Conservation (phyloP, 192 early-diverging fungal species). For the Coemansia sp. region DNA sequence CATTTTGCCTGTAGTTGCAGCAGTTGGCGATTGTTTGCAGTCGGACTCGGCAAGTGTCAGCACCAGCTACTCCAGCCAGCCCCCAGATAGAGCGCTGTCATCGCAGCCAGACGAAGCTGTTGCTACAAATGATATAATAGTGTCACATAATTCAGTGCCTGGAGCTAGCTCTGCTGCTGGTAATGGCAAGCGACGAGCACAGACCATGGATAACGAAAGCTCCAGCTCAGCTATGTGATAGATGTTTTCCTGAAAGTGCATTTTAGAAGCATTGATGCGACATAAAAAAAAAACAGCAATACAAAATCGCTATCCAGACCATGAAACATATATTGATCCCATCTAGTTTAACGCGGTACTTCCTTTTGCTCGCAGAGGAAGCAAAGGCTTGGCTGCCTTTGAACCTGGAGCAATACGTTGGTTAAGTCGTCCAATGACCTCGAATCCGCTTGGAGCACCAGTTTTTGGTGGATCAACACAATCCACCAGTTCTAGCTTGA, state of each 20-base stretch:
- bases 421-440: slow-evolving; percentile 51
- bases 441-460: slow-evolving; percentile 30
- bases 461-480: slow-evolving; percentile 25
- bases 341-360: not conserved
- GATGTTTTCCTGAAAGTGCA: not conserved
- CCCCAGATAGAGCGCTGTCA: slow-evolving; percentile 23
- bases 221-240: not conserved
- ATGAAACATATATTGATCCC: not conserved
- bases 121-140: not conserved
- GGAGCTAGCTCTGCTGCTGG: not conserved
- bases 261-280: slow-evolving; percentile 9
- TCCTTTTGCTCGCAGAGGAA: slow-evolving; percentile 26
- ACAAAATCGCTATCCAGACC: not conserved
- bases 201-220: slow-evolving; percentile 32
- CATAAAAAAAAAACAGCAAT: not conserved
- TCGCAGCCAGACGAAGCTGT: not conserved
- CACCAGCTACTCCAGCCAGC: slow-evolving; percentile 37
- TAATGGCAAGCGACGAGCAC: slow-evolving; percentile 31
- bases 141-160: not conserved
- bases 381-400: slow-evolving; percentile 48
- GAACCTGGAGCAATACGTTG: slow-evolving; percentile 42
- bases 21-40: slow-evolving; percentile 19
- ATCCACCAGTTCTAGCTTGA: slow-evolving; percentile 56
- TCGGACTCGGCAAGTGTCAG: slow-evolving; percentile 28
- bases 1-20: not conserved